Evolutionary conservation across 1,284 basidiomycete genomes (phyloP), one percentile per base, ranked within the genome.

Genomic region (Ceratobasidium papillatum): DNA sequence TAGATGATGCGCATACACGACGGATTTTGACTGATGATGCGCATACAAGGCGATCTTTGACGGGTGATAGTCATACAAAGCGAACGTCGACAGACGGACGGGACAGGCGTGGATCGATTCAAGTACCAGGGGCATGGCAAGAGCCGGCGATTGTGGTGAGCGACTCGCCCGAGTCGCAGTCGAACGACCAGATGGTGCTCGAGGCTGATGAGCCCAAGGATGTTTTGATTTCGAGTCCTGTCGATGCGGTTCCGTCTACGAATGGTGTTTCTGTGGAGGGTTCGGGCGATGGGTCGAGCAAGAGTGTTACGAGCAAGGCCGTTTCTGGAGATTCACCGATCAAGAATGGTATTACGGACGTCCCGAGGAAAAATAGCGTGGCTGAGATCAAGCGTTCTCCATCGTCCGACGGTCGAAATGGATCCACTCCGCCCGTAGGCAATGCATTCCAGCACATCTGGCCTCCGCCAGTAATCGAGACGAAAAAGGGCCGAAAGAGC

Each of bases 91-190:
- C 14, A 14, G 38, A 41, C 38, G 38, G 38, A 7, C n/a, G n/a
- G n/a, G n/a, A n/a, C n/a, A n/a, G n/a, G n/a, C n/a, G n/a, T n/a
- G n/a, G n/a, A n/a, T n/a, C 64, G 25, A 51, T 38, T 3, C 47
- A n/a, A n/a, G 41, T 47, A 19, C 52, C 66, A 9, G 66, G 66
- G 5, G 51, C 25, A 14, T 69, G 66, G 25, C 47, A 32, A 25
- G 52, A 58, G 51, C n/a, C 41, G 32, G 68, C 30, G n/a, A 71
- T 71, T 51, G 41, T 71, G 36, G 49, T 71, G 38, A 71, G 68
- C 56, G 68, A 71, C 32, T 71, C 68, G 47, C 68, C 68, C 27
- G 41, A 71, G 43, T 9, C 43, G 17, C 36, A 71, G 68, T 58
- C 54, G 68, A 45, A 14, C 14, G 68, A 59, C 56, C 32, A 11